Base-by-base conservation (phyloP, 768 basidiomycete genomes). In the Megacollybia marginata region DNA sequence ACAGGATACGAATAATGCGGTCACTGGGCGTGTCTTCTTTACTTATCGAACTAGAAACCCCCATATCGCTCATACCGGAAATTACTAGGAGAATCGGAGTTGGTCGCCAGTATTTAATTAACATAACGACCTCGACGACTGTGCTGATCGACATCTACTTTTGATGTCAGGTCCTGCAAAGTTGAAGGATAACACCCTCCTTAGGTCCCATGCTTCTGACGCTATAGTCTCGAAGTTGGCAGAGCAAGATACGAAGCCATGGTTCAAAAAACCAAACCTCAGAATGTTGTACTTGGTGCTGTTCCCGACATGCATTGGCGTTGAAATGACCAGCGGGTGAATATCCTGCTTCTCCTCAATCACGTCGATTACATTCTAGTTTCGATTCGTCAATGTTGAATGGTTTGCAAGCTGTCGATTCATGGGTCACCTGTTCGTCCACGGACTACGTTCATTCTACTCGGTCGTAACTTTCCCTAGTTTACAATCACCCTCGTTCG, bases 361-460 rank as follows among this genome's bases (percentile, higher is more conserved):
- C 20, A 19, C 42, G 31, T 48, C 5, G 23, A 10, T 9, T 36
- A 42, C 15, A 6, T 33, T 47, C 7, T 31, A 80, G 78, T 2
- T 81, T 77, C 55, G 78, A 81, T 49, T 74, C 78, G 0, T 78
- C 79, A 5, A 82, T 82, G 79, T 68, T 82, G 57, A 82, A 80
- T 55, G 80, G 79, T 34, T 57, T 83, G 38, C 81, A 83, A 60
- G 76, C 79, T 0, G 78, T 82, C 3, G 61, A 71, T 18, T 74
- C 78, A 0, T 83, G 79, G 78, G 68, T 76, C 54, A 64, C 62
- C 4, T 82, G 81, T 82, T 43, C 54, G 46, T 7, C 1, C n/a
- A 43, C 23, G 16, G 4, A 28, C 38, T 31, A 9, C 28, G 5
- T 9, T 10, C 1, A 35, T 20, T 33, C 19, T n/a, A 1, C 44